These are phyloP conservation scores for Corrigiola litoralis DNA, from an alignment of 179 eudicot genomes.

Conservation along the genomic window DNA sequence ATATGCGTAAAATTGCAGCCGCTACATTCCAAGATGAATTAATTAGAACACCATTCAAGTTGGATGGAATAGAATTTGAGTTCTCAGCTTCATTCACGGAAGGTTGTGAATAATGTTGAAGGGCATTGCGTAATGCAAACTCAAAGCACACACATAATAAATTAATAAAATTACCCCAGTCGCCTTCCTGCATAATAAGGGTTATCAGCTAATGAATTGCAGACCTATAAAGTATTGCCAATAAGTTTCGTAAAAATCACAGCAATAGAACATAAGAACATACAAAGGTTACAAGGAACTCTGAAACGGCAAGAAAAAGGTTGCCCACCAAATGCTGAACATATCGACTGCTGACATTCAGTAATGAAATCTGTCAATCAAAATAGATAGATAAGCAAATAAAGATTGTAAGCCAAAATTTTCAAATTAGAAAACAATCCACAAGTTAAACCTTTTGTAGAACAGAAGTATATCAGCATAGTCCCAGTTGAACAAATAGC, in stretches of 20 bases:
- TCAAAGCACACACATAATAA: conserved; percentile 52
- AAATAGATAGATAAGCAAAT: background rate
- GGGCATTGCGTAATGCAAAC: conserved; percentile 33
- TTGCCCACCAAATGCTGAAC: conserved; percentile 58
- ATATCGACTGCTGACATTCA: conserved; percentile 40
- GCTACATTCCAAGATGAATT: conserved; percentile 49
- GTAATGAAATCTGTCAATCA: conserved; percentile 22
- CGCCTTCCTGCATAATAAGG: conserved; percentile 38
- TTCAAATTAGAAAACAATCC: background rate
- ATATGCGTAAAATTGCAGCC: conserved; percentile 46
- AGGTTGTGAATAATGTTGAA: conserved; percentile 25
- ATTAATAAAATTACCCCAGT: conserved; percentile 38
- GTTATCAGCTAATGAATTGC: conserved; percentile 4
- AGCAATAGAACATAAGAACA: conserved; percentile 7
- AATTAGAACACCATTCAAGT: conserved; percentile 22
- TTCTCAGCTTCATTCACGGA: conserved; percentile 16
- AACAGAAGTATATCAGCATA: background rate
- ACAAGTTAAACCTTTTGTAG: background rate
- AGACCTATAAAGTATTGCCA: background rate
- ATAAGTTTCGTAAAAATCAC: background rate
- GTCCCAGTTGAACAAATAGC: background rate
- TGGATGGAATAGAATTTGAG: conserved; percentile 16
- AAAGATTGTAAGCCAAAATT: background rate
- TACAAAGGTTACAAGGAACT: conserved; percentile 51
- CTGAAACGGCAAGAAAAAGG: conserved; percentile 47